Evolutionary conservation across 352 stramenopile species (phyloP).

Genomic region (Pythium oligandrum): DNA sequence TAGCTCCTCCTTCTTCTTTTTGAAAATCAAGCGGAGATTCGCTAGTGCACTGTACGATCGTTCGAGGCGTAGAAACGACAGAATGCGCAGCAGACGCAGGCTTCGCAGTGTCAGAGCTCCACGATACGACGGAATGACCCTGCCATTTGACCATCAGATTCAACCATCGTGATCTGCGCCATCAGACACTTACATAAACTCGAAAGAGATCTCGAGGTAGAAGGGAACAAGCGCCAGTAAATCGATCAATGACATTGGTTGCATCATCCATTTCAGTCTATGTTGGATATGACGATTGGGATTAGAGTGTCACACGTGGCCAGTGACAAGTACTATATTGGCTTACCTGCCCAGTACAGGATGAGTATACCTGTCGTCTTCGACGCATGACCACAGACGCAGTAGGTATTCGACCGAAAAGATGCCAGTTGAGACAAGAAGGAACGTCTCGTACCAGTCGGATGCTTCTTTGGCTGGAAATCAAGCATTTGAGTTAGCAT

Average conservation of each 20-base stretch:
- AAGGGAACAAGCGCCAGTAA: slow-evolving; percentile 71
- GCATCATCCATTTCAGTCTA: slow-evolving; percentile 74
- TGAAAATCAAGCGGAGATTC: slow-evolving; percentile 70
- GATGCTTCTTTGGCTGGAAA: background rate
- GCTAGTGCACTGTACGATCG: slow-evolving; percentile 76
- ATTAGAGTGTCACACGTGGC: too few species aligned
- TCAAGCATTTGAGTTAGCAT: too few species aligned
- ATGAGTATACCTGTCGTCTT: slow-evolving; percentile 59
- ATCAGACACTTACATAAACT: slow-evolving; percentile 41
- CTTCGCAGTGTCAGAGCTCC: slow-evolving; percentile 65
- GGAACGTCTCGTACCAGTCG: slow-evolving; percentile 67
- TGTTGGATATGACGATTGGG: background rate
- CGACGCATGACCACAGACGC: slow-evolving; percentile 78
- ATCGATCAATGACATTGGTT: slow-evolving; percentile 78
- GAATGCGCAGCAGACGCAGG: slow-evolving; percentile 66
- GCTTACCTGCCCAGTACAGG: slow-evolving; percentile 45
- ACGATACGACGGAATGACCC: slow-evolving; percentile 32
- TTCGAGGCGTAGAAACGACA: slow-evolving; percentile 78
- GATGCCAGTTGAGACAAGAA: slow-evolving; percentile 70
- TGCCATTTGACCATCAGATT: slow-evolving; percentile 7
- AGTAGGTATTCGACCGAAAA: slow-evolving; percentile 77
- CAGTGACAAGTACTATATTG: too few species aligned
- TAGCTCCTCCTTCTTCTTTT: slow-evolving; percentile 72
- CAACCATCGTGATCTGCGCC: background rate
- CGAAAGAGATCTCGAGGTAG: slow-evolving; percentile 70